Percentiles rank a stretch among this genome's conserved stretches.
phyloP scores from a whole-genome alignment of 202 grass and related monocot genomes.

The Bolboschoenoplectus hybrid region DNA sequence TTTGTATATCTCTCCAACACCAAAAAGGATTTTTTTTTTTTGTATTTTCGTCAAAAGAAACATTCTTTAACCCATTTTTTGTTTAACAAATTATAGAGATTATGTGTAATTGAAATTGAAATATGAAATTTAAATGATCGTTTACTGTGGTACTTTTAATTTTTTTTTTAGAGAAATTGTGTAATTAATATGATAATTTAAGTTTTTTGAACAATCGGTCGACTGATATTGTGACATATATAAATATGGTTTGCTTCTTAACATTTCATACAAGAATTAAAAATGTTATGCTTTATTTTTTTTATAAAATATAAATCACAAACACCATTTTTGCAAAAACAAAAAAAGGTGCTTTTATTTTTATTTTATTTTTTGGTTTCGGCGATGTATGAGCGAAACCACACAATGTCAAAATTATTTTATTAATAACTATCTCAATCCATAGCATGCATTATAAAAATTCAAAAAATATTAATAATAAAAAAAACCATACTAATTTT shows the following conservation, averaged over 20 bases:
- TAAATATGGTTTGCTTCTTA: not conserved
- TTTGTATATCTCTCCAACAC: not conserved
- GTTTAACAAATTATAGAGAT: not conserved
- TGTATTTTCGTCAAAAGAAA: not conserved
- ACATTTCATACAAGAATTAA: not conserved
- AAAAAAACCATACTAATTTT: not conserved
- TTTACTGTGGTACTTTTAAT: not conserved
- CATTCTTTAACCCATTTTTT: not conserved
- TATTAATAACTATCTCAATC: not conserved
- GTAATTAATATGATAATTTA: not conserved
- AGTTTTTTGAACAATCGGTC: not conserved
- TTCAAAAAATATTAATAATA: not conserved
- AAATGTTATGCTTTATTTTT: not conserved
- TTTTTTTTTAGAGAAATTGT: not conserved
- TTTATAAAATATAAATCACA: no score
- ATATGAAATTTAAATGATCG: not conserved
- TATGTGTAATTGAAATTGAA: not conserved
- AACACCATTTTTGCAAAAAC: no score
- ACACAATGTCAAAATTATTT: not conserved
- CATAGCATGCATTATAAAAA: not conserved
- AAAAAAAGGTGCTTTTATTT: no score
- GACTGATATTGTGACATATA: not conserved
- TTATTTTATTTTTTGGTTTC: no score
- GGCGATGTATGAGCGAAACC: no score
- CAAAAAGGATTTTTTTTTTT: not conserved